Base-by-base conservation (phyloP, 164 flowering plant species). In the Liriodendron chinense region DNA sequence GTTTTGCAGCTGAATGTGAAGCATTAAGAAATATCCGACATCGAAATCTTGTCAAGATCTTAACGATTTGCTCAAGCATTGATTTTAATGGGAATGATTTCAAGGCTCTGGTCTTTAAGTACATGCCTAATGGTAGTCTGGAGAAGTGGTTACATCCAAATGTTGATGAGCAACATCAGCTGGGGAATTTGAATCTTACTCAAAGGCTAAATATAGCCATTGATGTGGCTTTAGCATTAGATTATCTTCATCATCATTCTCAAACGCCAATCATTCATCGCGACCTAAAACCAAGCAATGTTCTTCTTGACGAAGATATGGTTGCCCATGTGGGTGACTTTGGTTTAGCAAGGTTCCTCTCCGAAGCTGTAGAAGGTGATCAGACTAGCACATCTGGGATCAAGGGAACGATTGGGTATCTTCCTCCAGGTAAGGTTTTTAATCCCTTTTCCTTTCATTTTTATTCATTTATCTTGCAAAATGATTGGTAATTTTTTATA, bases 201-300 rank as follows among this genome's bases (percentile, higher is more conserved):
- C 76, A 76, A 53, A 81, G 87, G 75, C 22, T 85, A 25, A 72
- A 75, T 22, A 76, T 85, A 13, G 82, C 82, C 56, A 80, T 34
- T 34, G 43, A 34, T 34, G 43, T 34, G 43, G 43, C 43, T 34
- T 34, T 34, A 0, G 43, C 43, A 34, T 34, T 34, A 34, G 43
- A 34, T 34, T 34, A 34, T 34, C 43, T 34, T 34, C 43, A 34
- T 34, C 43, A 34, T 34, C 43, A 34, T 34, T 34, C 0, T 6
- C 43, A 34, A 34, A 34, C 43, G 5, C 43, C 43, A 34, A 34
- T 34, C 5, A 6, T 34, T 34, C 43, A 34, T 34, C 43, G 43
- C 6, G 43, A 34, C 43, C 24, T 68, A 43, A 68, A 59, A 20
- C 63, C 63, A 59, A 64, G 67, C 18, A 59, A 59, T 59, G 8